These are phyloP conservation scores for Piper betle DNA, from an alignment of 164 flowering plant genomes.

Conservation along the genomic window DNA sequence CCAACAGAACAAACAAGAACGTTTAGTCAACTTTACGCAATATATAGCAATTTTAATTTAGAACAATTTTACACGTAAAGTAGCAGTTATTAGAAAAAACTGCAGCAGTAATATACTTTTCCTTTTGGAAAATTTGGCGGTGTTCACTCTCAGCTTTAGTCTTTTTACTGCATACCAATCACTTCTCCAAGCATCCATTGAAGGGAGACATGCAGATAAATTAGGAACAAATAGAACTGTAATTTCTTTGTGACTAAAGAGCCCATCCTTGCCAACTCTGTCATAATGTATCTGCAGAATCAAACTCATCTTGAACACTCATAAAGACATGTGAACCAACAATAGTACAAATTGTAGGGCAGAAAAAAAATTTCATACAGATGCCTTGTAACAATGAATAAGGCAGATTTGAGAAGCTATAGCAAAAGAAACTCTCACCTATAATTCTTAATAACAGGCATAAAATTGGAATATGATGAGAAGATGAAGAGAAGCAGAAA, in stretches of 20 bases:
- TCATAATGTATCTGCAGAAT: conserved; percentile 84
- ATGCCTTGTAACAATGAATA: no score
- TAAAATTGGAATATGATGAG: no score
- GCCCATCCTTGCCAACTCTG: conserved; percentile 85
- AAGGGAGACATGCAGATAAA: conserved; percentile 82
- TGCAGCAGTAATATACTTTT: conserved; percentile 20
- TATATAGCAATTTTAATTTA: no score
- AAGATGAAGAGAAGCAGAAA: no score
- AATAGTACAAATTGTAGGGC: no score
- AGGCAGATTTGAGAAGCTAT: no score
- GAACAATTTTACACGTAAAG: no score
- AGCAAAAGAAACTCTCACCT: no score
- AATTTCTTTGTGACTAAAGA: conserved; percentile 84
- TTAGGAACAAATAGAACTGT: conserved; percentile 87
- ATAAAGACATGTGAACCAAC: neutral
- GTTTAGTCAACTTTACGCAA: no score
- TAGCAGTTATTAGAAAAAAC: neutral
- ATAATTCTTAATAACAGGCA: no score
- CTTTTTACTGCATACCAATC: conserved; percentile 70
- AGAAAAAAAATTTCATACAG: no score
- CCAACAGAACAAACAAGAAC: no score
- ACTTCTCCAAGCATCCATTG: conserved; percentile 61
- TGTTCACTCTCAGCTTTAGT: conserved; percentile 50
- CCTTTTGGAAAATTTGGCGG: conserved; percentile 28
- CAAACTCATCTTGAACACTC: neutral